These are phyloP conservation scores for Cyberlindnera americana DNA, from an alignment of 805 yeast genomes.

Conservation along the genomic window DNA sequence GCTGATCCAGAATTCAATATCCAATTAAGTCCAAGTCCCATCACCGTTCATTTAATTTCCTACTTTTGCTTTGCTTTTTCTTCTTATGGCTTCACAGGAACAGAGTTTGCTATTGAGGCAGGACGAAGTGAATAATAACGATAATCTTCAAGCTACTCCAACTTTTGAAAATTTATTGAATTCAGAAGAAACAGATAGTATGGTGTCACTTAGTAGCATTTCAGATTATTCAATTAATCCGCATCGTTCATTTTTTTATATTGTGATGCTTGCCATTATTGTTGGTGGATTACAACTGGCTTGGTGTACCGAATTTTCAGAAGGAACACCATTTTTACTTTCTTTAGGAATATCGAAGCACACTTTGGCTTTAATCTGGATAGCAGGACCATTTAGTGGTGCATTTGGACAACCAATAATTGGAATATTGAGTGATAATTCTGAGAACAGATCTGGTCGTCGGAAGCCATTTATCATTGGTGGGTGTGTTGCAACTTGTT, in stretches of 20 bases:
- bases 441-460: conserved; percentile 43
- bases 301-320: conserved; percentile 64
- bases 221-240: conserved; percentile 38
- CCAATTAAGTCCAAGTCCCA: no score
- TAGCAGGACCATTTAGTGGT: conserved; percentile 65
- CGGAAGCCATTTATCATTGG: conserved; percentile 54
- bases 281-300: conserved; percentile 61
- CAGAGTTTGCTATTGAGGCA: conserved; percentile 8
- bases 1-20: no score
- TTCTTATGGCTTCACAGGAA: conserved; percentile 2
- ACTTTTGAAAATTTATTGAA: background rate
- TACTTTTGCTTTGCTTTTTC: no score
- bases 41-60: no score
- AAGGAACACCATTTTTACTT: conserved; percentile 58
- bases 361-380: conserved; percentile 55
- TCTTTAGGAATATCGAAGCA: conserved; percentile 60
- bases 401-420: conserved; percentile 61
- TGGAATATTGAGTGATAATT: conserved; percentile 55
- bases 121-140: background rate
- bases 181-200: conserved; percentile 3
- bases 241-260: conserved; percentile 40
- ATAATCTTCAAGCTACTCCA: background rate
- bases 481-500: conserved; percentile 47
- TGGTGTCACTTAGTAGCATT: conserved; percentile 4
- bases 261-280: conserved; percentile 42